Base-by-base conservation (phyloP, 805 yeast genomes). In the Ogataea chonburiensis region DNA sequence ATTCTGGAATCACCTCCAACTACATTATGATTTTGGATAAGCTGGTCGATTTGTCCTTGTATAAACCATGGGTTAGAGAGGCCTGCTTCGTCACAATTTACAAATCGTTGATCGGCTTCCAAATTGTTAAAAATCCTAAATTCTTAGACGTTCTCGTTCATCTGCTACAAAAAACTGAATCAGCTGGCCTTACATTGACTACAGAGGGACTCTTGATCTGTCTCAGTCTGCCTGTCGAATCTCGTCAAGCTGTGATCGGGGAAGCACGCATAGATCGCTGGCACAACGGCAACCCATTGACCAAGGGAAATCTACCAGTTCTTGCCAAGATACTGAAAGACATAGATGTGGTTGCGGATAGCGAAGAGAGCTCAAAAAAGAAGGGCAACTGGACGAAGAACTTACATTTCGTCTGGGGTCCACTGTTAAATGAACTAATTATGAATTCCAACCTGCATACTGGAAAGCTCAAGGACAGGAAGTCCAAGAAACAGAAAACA, bases 31-130 rank as follows among this genome's bases (percentile, higher is more conserved):
- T 81, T 28, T 57, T 76, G 17, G 61, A 66, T 4, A 56, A 65
- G 19, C 50, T 84, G 23, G 56, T 86, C 4, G 77, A 73, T 16
- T 64, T 89, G 37, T 73, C 94, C 0, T 57, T 66, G 10, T 46
- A 64, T 22, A 91, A 89, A 56, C 74, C 85, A 1, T 89, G 97
- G 97, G 73, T 89, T 26, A 68, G 94, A 42, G 96, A 91, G 60
- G 77, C 94, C 3, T 70, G 86, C 25, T 68, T 85, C 50, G 85
- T 70, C 52, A 83, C 94, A 1, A 64, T 89, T 30, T 76, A 72
- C 47, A 79, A 75, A 34, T 68, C 82, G 3, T 47, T 77, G n/a
- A 48, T 21, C 18, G 37, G 37, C 44, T 28, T 56, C 49, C 7
- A 53, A 41, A 24, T 57, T 49, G 2, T 39, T 42, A 14, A 51